Evolutionary conservation across 2,329 filamentous ascomycete species (phyloP), one percentile per base, ranked within the genome.

Genomic region (Arthrinium puccinioides): DNA sequence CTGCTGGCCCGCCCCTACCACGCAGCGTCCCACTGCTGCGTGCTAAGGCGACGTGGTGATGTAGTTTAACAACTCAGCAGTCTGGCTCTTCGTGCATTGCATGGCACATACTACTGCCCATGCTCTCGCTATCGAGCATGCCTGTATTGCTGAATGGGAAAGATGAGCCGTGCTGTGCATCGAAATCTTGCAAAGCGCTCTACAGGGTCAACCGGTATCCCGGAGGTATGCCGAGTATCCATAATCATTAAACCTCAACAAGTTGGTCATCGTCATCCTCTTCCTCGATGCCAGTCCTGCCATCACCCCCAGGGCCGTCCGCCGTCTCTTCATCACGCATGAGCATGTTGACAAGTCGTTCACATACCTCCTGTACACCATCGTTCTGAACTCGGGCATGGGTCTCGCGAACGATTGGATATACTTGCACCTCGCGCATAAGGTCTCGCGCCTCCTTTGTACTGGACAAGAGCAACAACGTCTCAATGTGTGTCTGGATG

Each of bases 401-500:
- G 21, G 84, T 82, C 61, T 97, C 92, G 36, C 92, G 73, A 15
- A 97, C 69, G 32, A 97, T 80, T 0, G 89, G 87, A 59, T 98
- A 98, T 1, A 95, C 85, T 50, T 87, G 86, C 31, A 90, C 69
- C 14, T 72, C 66, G 14, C 88, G 74, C 70, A 97, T 68, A 38
- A 75, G 64, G 6, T 94, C 84, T 42, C 90, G 74, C 2, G 83
- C 87, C 48, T 81, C 70, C 6, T 77, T 71, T 7, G 86, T 90
- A 6, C 84, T 89, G 0, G 86, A 89, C 40, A 98, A 62, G 14
- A 98, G 64, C 39, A 89, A 73, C 38, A 98, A 60, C 1, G 88
- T 95, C 64, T 98, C 92, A 15, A 98, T 63, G 57, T 97, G 89
- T 3, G 86, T 92, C 55, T 84, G 77, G 37, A 96, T 71, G 45